Percentiles rank a stretch among this genome's conserved stretches.
Conservation (phyloP, 495 filamentous ascomycete species). For the Penicillium coprophilum region DNA sequence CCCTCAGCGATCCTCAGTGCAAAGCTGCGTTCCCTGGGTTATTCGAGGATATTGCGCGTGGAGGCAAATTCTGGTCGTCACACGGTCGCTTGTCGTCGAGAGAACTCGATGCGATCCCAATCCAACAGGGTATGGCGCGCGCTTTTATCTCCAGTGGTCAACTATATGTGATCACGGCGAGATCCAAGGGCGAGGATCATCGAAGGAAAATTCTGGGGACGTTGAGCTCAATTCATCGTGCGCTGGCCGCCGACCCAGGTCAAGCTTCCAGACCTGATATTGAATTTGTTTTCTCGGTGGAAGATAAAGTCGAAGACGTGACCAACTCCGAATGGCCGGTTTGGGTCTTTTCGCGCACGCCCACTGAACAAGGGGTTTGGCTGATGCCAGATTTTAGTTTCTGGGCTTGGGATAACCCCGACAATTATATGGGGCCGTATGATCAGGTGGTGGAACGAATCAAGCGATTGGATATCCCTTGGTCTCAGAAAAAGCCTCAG, state of each 20-base stretch:
- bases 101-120: slow-evolving; percentile 32
- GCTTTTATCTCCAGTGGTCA: slow-evolving; percentile 36
- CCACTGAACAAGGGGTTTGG: slow-evolving; percentile 52
- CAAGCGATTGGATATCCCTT: slow-evolving; percentile 33
- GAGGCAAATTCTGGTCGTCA: slow-evolving; percentile 31
- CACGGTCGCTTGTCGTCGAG: slow-evolving; percentile 30
- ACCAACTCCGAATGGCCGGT: slow-evolving; percentile 47
- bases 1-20: slow-evolving; percentile 40
- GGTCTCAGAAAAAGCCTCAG: slow-evolving; percentile 54
- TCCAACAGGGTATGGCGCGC: slow-evolving; percentile 38
- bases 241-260: slow-evolving; percentile 42
- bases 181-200: slow-evolving; percentile 40
- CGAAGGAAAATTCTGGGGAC: slow-evolving; percentile 46
- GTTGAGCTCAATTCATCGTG: slow-evolving; percentile 47
- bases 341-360: slow-evolving; percentile 52
- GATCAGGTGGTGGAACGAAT: slow-evolving; percentile 54
- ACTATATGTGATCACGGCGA: slow-evolving; percentile 39
- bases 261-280: slow-evolving; percentile 56
- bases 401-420: slow-evolving; percentile 67
- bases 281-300: slow-evolving; percentile 57
- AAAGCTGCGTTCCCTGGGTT: slow-evolving; percentile 46
- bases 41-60: slow-evolving; percentile 46
- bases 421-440: slow-evolving; percentile 58
- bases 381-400: slow-evolving; percentile 78
- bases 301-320: slow-evolving; percentile 50